Percentiles rank a stretch among this genome's conserved stretches.
Conservation (phyloP, 1,284 basidiomycete genomes). For the Cryptococcus sp. region DNA sequence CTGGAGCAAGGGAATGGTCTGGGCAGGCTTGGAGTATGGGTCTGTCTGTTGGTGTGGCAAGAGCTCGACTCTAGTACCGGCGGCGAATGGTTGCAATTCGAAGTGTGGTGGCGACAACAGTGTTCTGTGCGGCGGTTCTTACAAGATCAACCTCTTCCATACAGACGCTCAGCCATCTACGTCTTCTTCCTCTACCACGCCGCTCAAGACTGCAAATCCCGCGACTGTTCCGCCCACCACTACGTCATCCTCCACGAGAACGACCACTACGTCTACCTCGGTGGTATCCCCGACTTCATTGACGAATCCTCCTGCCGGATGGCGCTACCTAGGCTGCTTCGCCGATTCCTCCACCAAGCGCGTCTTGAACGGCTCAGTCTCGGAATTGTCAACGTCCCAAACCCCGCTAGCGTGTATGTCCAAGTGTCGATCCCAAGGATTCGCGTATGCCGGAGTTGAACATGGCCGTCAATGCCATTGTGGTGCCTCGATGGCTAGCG, state of each 20-base stretch:
- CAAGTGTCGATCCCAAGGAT: constrained; percentile 4
- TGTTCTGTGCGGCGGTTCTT: constrained; percentile 4
- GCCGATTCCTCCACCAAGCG: neutral
- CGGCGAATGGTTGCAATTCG: constrained; percentile 1
- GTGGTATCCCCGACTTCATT: neutral
- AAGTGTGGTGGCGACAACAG: constrained; percentile 3
- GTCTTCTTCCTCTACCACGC: neutral
- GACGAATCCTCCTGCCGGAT: neutral
- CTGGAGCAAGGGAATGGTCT: neutral
- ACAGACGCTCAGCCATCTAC: neutral
- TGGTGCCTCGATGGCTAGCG: too few relatives aligned
- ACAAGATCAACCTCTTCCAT: constrained; percentile 2
- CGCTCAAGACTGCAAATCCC: too few relatives aligned
- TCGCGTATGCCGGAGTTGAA: constrained; percentile 13
- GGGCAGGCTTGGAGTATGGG: constrained; percentile 3
- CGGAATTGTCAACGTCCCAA: neutral
- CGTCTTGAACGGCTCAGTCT: neutral
- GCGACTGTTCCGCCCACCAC: neutral
- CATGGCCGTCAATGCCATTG: constrained; percentile 9
- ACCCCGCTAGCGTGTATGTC: neutral
- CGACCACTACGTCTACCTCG: neutral
- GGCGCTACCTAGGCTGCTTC: constrained; percentile 1
- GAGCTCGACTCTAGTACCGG: neutral
- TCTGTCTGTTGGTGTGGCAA: constrained; percentile 5
- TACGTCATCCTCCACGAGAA: too few relatives aligned